Evolutionary conservation across 2,329 filamentous ascomycete species (phyloP), one percentile per base, ranked within the genome.

Genomic region (Neonectria neomacrospora): DNA sequence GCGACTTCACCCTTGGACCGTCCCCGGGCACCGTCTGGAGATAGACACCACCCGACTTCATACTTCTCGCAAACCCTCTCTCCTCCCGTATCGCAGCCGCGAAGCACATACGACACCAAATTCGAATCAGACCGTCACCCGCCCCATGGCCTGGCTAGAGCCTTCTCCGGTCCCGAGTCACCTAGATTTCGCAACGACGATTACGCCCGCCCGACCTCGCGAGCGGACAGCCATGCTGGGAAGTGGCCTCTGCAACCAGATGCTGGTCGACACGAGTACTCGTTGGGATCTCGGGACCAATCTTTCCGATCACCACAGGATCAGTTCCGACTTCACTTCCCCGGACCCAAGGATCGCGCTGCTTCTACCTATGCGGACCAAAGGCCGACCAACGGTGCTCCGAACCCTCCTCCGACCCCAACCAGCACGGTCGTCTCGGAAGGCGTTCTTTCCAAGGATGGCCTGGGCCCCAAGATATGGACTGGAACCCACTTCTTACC

Each of bases 391-490:
- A 66, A 72, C 47, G 65, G 67, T 9, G 67, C 64, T 16, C 61
- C 69, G 20, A 75, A 74, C 58, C 74, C 73, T 22, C 71, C 74
- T 9, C 67, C 73, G 37, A 75, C 74, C 1, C 66, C 74, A 18
- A 64, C 75, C 10, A 75, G 73, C 51, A 73, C 71, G 3, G 67
- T 73, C 1, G 58, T 68, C 7, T 78, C 80, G 1, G 85, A 87
- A 52, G 80, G 79, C 2, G 69, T 81, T 10, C 79, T 82, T 0
- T 80, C 81, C 14, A 89, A 89, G 75, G 87, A 90, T 73, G 85
- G 85, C 1, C 77, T 90, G 14, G 88, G 88, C 0, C 88, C 88
- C 12, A 90, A 90, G 79, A 90, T 90, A 63, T 90, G 88, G 88
- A 90, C 88, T 1, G 88, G 88, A 26, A 88, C 85, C 2, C 87